Evolutionary conservation across 192 early-diverging fungal species (phyloP), one percentile per base, ranked within the genome.

Genomic region (Coemansia reversa): DNA sequence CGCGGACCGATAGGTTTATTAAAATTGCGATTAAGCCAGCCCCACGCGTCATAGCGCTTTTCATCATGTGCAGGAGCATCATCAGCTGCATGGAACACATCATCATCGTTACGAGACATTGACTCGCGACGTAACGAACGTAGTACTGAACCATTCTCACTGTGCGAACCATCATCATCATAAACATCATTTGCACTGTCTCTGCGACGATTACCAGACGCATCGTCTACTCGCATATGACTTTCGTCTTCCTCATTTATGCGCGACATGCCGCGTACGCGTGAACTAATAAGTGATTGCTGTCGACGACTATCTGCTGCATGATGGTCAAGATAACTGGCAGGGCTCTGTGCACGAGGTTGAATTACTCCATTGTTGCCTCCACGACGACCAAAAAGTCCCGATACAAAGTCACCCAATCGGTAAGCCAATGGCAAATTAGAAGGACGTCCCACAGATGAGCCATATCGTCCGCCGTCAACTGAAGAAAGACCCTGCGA

Each of bases 341-440:
- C 60, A 7, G 59, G 11, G 49, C 60, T 66, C 39, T 67, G 63
- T 24, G 51, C 49, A 11, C 66, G 56, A 16, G 47, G 23, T 48
- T 57, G 14, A 8, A 52, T 16, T 16, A 14, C 39, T 16, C 14
- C 39, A 14, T 11, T 35, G 27, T 22, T 57, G 23, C 5, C 59
- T 52, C n/a, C 58, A 58, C 39, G 27, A 8, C 47, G 33, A 29
- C 50, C 49, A 32, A 69, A 33, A 22, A 63, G 29, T 0, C 65
- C 56, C 8, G 59, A 51, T 4, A 76, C 60, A 35, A 62, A 70
- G 6, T 55, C 74, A 30, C 67, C 74, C 20, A 76, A 48, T 3
- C 68, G 60, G 35, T 76, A 60, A 0, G 74, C 74, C 23, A 76
- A 57, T 58, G 69, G 60, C 29, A 51, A 50, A 47, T 49, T 55